Evolutionary conservation across 106 monocot species (phyloP), one percentile per base, ranked within the genome.

Genomic region (Acorus gramineus): DNA sequence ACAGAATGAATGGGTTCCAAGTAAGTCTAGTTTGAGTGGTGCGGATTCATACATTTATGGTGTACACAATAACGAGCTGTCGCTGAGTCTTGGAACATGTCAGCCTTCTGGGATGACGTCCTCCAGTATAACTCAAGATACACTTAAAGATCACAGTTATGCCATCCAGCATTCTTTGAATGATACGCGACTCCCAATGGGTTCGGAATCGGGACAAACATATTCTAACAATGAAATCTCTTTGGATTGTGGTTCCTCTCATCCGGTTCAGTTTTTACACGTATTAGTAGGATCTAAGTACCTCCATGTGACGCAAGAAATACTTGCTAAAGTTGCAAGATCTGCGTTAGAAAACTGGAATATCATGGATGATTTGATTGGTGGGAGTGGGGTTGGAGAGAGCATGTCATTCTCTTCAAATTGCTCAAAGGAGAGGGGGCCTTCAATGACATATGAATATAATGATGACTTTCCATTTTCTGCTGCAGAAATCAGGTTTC

Each of bases 1-100:
- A 28, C 28, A 28, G 28, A 28, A 28, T 28, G 28, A 28, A 28
- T 28, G 28, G 28, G 28, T 28, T 28, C 28, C 28, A 28, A 28
- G 28, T 28, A 28, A 28, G 28, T 28, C 28, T 28, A 28, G 28
- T 28, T 28, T 28, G 28, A 28, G 28, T 28, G 28, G 28, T 1
- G 28, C 28, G 44, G 45, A 62, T 11, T 43, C 47, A 46, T 67
- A 62, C 54, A 44, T 42, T 53, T 77, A 73, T 50, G 62, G n/a
- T 72, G 56, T 64, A 4, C 69, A 71, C 5, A 50, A 43, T 13
- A 84, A 84, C 61, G 88, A 93, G 65, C 74, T 89, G 2, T 85
- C 88, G 2, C 72, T 93, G 5, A 85, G 85, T 62, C 78, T 90
- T n/a, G 68, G 78, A 14, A 76, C 74, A 14, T 70, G 52, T 14